Evolutionary conservation across 306 rosid genomes (phyloP).

Genomic region (Fragaria nilgerrensis): DNA sequence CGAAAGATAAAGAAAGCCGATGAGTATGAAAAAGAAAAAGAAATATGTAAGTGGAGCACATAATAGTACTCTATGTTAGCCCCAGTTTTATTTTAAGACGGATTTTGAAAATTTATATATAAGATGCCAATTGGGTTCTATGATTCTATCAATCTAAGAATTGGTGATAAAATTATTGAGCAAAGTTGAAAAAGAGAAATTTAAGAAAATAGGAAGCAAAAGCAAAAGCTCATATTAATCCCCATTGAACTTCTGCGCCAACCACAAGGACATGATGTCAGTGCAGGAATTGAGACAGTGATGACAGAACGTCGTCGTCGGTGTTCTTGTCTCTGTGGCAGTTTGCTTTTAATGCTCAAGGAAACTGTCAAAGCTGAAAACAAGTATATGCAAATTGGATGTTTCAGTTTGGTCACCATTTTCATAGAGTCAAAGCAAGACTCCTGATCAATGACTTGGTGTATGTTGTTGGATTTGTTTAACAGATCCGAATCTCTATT

Average conservation of each 20-base stretch:
- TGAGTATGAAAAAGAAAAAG: neutral
- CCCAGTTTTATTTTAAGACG: neutral
- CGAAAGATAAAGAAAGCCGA: neutral
- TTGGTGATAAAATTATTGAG: neutral
- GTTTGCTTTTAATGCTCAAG: neutral
- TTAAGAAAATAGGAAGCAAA: neutral
- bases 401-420: conserved; percentile 7
- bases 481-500: neutral
- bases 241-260: neutral
- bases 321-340: conserved; percentile 5
- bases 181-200: neutral
- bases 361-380: conserved; percentile 13
- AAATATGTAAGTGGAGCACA: neutral
- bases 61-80: neutral
- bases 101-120: neutral
- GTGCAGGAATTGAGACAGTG: conserved; percentile 19
- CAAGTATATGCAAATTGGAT: conserved; percentile 3
- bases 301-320: conserved; percentile 17
- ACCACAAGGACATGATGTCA: conserved; percentile 13
- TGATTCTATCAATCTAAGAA: neutral
- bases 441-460: neutral
- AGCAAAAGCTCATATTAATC: neutral
- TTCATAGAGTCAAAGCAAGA: conserved; percentile 13
- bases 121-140: neutral
- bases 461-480: conserved; percentile 20